Evolutionary conservation across 2,329 filamentous ascomycete species (phyloP).

Genomic region (Venturia nashicola): DNA sequence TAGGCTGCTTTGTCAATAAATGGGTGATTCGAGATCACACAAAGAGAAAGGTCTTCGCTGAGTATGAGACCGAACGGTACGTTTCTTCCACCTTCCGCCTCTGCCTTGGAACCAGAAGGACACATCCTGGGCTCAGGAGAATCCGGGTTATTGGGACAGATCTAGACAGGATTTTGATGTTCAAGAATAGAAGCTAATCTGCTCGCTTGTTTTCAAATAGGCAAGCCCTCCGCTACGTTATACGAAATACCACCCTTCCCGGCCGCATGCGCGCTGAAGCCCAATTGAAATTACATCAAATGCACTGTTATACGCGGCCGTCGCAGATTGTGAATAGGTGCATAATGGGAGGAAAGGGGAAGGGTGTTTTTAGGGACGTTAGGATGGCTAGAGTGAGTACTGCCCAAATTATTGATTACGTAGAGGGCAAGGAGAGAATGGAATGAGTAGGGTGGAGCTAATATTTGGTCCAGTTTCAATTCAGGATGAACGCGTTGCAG

Average conservation of each 20-base stretch:
- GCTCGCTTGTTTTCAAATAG: conserved; percentile 32
- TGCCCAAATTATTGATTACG: background rate
- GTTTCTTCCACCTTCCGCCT: conserved; percentile 9
- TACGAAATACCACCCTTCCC: conserved; percentile 81
- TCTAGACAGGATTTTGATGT: background rate
- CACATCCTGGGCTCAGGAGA: background rate
- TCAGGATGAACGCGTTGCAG: conserved; percentile 75
- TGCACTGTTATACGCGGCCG: conserved; percentile 89
- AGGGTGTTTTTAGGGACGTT: conserved; percentile 87
- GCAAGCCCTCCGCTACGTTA: conserved; percentile 72
- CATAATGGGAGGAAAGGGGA: conserved; percentile 77
- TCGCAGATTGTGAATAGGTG: conserved; percentile 94
- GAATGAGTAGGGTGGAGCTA: background rate
- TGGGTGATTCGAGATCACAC: conserved; percentile 87
- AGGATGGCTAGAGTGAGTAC: conserved; percentile 76
- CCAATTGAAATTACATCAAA: conserved; percentile 83
- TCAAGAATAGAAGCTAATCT: background rate
- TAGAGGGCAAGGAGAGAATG: background rate
- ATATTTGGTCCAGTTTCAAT: conserved; percentile 58
- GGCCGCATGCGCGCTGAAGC: conserved; percentile 76
- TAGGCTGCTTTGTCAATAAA: conserved; percentile 78
- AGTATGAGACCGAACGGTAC: conserved; percentile 80
- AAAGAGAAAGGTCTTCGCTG: conserved; percentile 85
- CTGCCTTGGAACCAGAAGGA: background rate
- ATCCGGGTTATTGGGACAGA: background rate